Percentiles rank a stretch among this genome's conserved stretches.
These are phyloP conservation scores for Lactarius hengduanensis DNA, from an alignment of 768 basidiomycete genomes.

Conservation along the genomic window DNA sequence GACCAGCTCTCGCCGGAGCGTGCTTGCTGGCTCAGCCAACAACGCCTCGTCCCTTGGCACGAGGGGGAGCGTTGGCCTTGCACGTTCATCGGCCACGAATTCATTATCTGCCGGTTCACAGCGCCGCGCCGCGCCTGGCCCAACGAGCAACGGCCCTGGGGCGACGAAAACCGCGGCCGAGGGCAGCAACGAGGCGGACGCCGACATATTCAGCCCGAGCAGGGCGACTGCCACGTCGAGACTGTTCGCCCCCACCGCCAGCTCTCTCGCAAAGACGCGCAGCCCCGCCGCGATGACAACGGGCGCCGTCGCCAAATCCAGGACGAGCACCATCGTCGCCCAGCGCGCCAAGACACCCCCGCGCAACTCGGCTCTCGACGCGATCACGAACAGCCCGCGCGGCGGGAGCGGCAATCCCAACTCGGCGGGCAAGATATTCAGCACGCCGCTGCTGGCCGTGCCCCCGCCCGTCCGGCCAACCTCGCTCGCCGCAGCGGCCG, in stretches of 20 bases:
- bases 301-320: slow-evolving; percentile 21
- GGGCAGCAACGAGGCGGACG: not conserved
- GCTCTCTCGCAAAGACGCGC: slow-evolving; percentile 28
- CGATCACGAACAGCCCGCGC: slow-evolving; percentile 38
- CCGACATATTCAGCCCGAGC: slow-evolving; percentile 28
- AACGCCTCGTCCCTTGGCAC: slow-evolving; percentile 36
- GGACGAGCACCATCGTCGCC: slow-evolving; percentile 23
- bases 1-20: slow-evolving; percentile 19
- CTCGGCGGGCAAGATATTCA: slow-evolving; percentile 47
- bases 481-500: slow-evolving; percentile 35
- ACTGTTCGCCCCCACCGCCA: slow-evolving; percentile 32
- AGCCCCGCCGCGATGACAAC: slow-evolving; percentile 14
- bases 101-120: slow-evolving; percentile 49
- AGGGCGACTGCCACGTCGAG: slow-evolving; percentile 20
- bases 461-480: slow-evolving; percentile 29
- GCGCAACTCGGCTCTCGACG: slow-evolving; percentile 32
- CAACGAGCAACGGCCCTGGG: slow-evolving; percentile 19
- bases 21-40: slow-evolving; percentile 14
- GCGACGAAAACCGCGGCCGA: not conserved
- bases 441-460: slow-evolving; percentile 43
- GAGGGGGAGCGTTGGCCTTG: slow-evolving; percentile 29
- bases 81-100: slow-evolving; percentile 33
- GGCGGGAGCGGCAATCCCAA: slow-evolving; percentile 27
- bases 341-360: slow-evolving; percentile 22
- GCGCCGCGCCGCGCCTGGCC: slow-evolving; percentile 28